Conservation (phyloP, 1,139 yeast genomes). For the Geotrichum carabidarum region DNA sequence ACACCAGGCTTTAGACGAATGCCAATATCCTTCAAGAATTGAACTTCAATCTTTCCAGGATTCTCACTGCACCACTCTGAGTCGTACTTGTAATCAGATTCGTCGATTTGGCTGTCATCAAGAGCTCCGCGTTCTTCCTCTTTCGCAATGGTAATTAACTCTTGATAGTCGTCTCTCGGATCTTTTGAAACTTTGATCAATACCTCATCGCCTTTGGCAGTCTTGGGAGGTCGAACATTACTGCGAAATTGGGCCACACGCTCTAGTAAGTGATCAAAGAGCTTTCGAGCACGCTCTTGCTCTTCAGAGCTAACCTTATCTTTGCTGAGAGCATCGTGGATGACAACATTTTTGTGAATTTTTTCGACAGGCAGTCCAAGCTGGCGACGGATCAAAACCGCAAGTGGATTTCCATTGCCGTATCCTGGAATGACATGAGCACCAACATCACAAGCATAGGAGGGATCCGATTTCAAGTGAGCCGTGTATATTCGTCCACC, state of each 20-base stretch:
- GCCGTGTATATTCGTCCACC: slow-evolving; percentile 45
- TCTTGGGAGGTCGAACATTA: slow-evolving; percentile 34
- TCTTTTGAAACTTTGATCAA: slow-evolving; percentile 38
- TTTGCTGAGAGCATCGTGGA: slow-evolving; percentile 36
- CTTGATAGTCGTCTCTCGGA: slow-evolving; percentile 35
- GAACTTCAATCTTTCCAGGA: slow-evolving; percentile 32
- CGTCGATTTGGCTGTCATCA: slow-evolving; percentile 13
- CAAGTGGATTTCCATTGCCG: slow-evolving; percentile 43
- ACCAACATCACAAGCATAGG: slow-evolving; percentile 39
- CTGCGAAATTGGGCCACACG: slow-evolving; percentile 37
- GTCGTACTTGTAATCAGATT: slow-evolving; percentile 17
- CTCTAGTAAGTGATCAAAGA: slow-evolving; percentile 39
- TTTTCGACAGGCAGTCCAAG: slow-evolving; percentile 38
- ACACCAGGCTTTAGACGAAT: slow-evolving; percentile 26
- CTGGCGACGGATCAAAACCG: slow-evolving; percentile 40
- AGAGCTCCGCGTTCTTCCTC: slow-evolving; percentile 34
- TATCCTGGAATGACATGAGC: slow-evolving; percentile 42
- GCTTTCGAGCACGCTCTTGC: slow-evolving; percentile 36
- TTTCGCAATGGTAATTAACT: slow-evolving; percentile 34
- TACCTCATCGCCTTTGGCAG: slow-evolving; percentile 39
- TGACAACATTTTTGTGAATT: slow-evolving; percentile 33
- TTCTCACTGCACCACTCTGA: slow-evolving; percentile 23
- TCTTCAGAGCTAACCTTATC: slow-evolving; percentile 30
- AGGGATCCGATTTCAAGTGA: slow-evolving; percentile 31
- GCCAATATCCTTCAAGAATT: slow-evolving; percentile 35